Conservation (phyloP, 2,329 filamentous ascomycete species). For the Calonectria ilicicola region DNA sequence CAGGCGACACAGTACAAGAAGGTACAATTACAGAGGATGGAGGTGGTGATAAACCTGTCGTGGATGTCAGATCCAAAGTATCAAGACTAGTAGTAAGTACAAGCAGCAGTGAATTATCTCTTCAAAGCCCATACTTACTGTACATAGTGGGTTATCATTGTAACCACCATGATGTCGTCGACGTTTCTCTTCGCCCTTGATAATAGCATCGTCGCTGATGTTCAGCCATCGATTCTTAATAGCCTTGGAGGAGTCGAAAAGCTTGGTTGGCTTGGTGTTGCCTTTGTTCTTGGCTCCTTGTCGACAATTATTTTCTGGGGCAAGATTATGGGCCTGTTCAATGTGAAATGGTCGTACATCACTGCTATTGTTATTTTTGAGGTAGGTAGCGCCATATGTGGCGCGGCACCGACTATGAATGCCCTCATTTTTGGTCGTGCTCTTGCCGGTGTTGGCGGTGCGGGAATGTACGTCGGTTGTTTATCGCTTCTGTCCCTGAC, state of each 20-base stretch:
- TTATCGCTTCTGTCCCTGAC: conserved; percentile 5
- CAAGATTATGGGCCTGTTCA: not conserved
- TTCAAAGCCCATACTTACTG: not conserved
- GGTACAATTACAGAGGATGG: not conserved
- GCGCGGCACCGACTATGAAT: conserved; percentile 54
- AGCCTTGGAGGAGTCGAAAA: not conserved
- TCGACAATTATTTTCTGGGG: not conserved
- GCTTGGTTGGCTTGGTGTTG: not conserved
- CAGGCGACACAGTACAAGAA: not conserved
- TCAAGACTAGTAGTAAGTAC: not conserved
- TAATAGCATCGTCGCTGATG: not conserved
- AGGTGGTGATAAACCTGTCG: not conserved
- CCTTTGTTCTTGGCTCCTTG: not conserved
- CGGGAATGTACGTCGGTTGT: conserved; percentile 43
- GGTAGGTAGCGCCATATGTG: conserved; percentile 49
- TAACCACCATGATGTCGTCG: not conserved
- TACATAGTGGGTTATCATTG: not conserved
- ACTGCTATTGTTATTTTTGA: conserved; percentile 34
- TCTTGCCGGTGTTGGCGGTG: conserved; percentile 55
- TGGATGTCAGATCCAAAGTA: not conserved
- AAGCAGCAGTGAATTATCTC: not conserved
- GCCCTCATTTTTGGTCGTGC: conserved; percentile 58
- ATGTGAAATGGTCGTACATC: not conserved
- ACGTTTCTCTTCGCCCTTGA: not conserved
- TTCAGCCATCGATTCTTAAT: not conserved